Evolutionary conservation across 208 protist genomes (phyloP).

Genomic region (Acanthamoeba lugdunensis): DNA sequence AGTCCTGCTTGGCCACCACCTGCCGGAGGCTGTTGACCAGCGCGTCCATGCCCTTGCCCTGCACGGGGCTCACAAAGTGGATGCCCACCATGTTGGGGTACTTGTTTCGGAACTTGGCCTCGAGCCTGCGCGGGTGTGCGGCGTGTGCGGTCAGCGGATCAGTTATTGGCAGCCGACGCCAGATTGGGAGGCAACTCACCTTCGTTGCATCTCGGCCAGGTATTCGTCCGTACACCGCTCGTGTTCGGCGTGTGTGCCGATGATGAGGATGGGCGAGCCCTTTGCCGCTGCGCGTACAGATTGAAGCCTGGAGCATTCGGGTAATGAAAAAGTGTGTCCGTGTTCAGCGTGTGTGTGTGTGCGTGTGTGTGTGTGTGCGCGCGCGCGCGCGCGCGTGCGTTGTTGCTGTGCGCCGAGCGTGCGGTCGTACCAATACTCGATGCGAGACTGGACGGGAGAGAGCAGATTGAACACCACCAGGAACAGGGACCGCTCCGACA

Average conservation of each 20-base stretch:
- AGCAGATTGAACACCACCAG: constrained; percentile 27
- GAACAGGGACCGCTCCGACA: constrained; percentile 45
- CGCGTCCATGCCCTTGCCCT: constrained; percentile 41
- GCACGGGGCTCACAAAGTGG: constrained; percentile 41
- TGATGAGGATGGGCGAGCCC: constrained; percentile 26
- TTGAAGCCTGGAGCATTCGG: constrained; percentile 30
- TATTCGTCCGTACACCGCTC: constrained; percentile 45
- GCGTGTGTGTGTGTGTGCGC: no score
- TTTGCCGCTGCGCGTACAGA: not conserved
- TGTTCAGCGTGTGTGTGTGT: no score
- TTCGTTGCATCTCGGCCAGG: not conserved
- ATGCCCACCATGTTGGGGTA: constrained; percentile 32
- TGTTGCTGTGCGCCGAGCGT: no score
- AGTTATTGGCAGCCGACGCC: no score
- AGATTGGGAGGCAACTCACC: no score
- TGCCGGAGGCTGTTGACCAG: not conserved
- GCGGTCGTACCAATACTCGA: constrained; percentile 38
- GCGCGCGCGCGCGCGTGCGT: no score
- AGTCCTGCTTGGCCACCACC: not conserved
- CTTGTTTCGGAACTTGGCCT: not conserved
- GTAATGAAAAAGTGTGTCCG: no score
- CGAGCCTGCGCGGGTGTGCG: not conserved
- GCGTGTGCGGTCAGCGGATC: not conserved
- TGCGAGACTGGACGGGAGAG: not conserved
- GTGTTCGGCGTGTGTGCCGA: constrained; percentile 29